Evolutionary conservation across 768 basidiomycete genomes (phyloP).

Genomic region (Termitomyces sp.): DNA sequence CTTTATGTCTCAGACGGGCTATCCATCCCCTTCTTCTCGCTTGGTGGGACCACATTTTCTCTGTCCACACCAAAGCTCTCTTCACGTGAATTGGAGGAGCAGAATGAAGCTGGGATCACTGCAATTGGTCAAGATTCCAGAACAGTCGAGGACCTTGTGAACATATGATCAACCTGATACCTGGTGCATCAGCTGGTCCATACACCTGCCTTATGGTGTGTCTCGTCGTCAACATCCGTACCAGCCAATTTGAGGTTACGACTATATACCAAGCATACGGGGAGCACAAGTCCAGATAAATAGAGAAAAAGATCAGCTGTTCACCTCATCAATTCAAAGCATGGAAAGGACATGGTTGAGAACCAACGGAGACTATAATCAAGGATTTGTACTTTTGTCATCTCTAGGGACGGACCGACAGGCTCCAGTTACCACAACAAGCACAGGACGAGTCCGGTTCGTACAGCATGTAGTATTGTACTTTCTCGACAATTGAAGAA

Average conservation of each 20-base stretch:
- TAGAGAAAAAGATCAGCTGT: too few species aligned
- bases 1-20: constrained; percentile 10
- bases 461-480: too few species aligned
- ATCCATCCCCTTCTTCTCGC: constrained; percentile 18
- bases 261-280: not conserved
- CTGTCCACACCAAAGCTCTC: not conserved
- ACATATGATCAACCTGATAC: not conserved
- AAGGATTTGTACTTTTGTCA: too few species aligned
- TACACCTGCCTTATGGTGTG: not conserved
- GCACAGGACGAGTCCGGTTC: too few species aligned
- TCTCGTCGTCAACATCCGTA: not conserved
- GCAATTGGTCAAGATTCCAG: not conserved
- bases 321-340: too few species aligned
- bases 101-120: too few species aligned
- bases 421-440: too few species aligned
- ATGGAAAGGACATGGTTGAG: too few species aligned
- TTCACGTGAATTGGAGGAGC: not conserved
- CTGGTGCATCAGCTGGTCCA: not conserved
- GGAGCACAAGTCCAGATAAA: not conserved
- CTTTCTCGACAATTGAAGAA: too few species aligned
- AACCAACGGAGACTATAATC: too few species aligned
- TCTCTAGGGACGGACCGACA: too few species aligned
- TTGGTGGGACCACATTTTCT: constrained; percentile 13
- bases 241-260: not conserved
- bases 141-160: not conserved